phyloP scores from a whole-genome alignment of 805 yeast genomes.

The Wickerhamiella shivajii region DNA sequence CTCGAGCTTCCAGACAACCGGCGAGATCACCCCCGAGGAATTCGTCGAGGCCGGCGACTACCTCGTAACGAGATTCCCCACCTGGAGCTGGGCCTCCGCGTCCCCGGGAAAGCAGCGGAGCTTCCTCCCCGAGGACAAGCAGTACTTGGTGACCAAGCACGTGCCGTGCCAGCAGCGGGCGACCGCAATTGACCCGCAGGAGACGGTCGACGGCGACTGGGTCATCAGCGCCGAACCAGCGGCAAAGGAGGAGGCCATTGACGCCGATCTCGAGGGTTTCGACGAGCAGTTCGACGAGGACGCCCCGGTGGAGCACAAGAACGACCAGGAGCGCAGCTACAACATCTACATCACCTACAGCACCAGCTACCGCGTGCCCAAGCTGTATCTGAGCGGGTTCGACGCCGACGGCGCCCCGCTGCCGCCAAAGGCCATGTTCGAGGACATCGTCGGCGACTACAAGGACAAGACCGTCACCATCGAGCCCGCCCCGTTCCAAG shows the following conservation, averaged over 20 bases:
- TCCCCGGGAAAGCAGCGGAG: conserved; percentile 40
- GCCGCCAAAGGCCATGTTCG: conserved; percentile 81
- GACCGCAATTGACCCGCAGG: conserved; percentile 29
- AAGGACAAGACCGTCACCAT: conserved; percentile 93
- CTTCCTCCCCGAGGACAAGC: conserved; percentile 77
- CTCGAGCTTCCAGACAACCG: conserved; percentile 76
- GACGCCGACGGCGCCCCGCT: conserved; percentile 73
- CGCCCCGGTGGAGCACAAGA: conserved; percentile 29
- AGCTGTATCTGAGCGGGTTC: conserved; percentile 82
- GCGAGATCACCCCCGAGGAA: conserved; percentile 92
- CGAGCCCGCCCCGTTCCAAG: conserved; percentile 76
- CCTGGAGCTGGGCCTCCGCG: conserved; percentile 80
- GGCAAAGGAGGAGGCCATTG: conserved; percentile 18
- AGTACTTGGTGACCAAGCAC: conserved; percentile 72
- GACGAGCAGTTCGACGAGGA: conserved; percentile 25
- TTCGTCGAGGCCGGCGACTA: conserved; percentile 92
- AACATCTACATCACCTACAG: conserved; percentile 87
- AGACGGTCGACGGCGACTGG: conserved; percentile 31
- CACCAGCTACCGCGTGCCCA: conserved; percentile 91
- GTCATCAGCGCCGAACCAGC: conserved; percentile 10
- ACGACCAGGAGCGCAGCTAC: conserved; percentile 33
- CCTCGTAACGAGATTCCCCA: conserved; percentile 79
- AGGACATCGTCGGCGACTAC: conserved; percentile 83
- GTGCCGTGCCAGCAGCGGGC: conserved; percentile 80
- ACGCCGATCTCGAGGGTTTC: conserved; percentile 8